phyloP scores from a whole-genome alignment of 805 yeast species.

The Metschnikowia santaceciliae region DNA sequence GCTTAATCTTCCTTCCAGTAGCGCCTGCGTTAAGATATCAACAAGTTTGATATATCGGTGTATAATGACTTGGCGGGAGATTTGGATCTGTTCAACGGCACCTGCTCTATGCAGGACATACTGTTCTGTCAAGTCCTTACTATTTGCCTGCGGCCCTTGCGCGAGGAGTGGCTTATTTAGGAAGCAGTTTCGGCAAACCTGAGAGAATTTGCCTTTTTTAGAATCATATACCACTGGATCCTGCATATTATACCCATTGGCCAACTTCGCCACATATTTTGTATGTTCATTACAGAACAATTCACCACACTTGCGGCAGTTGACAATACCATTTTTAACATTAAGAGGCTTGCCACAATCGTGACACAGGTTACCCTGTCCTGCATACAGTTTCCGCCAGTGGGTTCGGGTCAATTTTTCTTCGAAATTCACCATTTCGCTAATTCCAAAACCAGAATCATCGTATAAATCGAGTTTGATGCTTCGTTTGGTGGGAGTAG shows the following conservation, averaged over 20 bases:
- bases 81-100: slow-evolving; percentile 45
- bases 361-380: slow-evolving; percentile 35
- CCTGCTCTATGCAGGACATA: slow-evolving; percentile 42
- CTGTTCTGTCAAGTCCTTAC: slow-evolving; percentile 40
- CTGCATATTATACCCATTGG: slow-evolving; percentile 19
- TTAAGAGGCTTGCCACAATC: slow-evolving; percentile 43
- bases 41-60: slow-evolving; percentile 51
- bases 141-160: slow-evolving; percentile 37
- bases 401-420: slow-evolving; percentile 43
- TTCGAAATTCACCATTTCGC: slow-evolving; percentile 18
- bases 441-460: slow-evolving; percentile 31
- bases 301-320: slow-evolving; percentile 75
- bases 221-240: slow-evolving; percentile 25
- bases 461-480: slow-evolving; percentile 52
- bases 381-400: slow-evolving; percentile 52
- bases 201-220: slow-evolving; percentile 53
- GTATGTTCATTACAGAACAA: slow-evolving; percentile 68
- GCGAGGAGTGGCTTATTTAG: slow-evolving; percentile 49
- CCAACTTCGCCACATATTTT: slow-evolving; percentile 47
- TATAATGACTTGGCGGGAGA: slow-evolving; percentile 56
- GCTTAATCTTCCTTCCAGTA: neutral
- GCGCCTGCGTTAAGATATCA: slow-evolving; percentile 18
- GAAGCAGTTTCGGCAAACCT: slow-evolving; percentile 67
- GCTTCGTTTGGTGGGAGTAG: slow-evolving; percentile 28
- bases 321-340: slow-evolving; percentile 53